These are phyloP conservation scores for Phanerochaete sordida DNA, from an alignment of 768 basidiomycete species.

Conservation along the genomic window DNA sequence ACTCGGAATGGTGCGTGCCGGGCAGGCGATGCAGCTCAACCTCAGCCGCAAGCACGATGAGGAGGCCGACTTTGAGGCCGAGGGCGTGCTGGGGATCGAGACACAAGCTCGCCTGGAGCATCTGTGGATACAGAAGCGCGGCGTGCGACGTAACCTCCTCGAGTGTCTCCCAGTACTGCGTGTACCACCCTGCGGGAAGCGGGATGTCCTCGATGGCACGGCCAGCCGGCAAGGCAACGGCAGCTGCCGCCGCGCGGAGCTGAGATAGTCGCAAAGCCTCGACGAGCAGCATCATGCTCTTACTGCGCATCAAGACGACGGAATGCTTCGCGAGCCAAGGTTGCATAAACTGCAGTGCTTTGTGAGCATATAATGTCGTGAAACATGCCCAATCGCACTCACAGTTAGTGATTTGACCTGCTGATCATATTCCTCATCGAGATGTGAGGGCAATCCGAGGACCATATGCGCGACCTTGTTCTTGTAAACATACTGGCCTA, in stretches of 20 bases:
- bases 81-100: conserved; percentile 15
- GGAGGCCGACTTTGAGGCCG: conserved; percentile 20
- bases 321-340: conserved; percentile 9
- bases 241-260: conserved; percentile 7
- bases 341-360: conserved; percentile 1
- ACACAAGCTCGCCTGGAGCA: conserved; percentile 21
- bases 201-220: conserved; percentile 6
- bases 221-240: background rate
- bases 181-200: conserved; percentile 16
- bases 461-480: conserved; percentile 20
- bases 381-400: background rate
- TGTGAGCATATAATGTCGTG: background rate
- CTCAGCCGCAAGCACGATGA: conserved; percentile 20
- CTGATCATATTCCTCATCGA: conserved; percentile 16
- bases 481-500: conserved; percentile 22
- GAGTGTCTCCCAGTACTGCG: conserved; percentile 21
- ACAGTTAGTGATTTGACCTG: conserved; percentile 17
- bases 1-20: conserved; percentile 18
- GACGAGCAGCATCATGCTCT: conserved; percentile 1
- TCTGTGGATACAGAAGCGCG: conserved; percentile 13
- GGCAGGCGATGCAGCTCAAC: conserved; percentile 22
- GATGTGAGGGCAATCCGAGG: conserved; percentile 12
- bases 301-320: conserved; percentile 3
- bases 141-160: conserved; percentile 18
- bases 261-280: conserved; percentile 10